phyloP scores from a whole-genome alignment of 805 yeast species.

The Hanseniaspora opuntiae region DNA sequence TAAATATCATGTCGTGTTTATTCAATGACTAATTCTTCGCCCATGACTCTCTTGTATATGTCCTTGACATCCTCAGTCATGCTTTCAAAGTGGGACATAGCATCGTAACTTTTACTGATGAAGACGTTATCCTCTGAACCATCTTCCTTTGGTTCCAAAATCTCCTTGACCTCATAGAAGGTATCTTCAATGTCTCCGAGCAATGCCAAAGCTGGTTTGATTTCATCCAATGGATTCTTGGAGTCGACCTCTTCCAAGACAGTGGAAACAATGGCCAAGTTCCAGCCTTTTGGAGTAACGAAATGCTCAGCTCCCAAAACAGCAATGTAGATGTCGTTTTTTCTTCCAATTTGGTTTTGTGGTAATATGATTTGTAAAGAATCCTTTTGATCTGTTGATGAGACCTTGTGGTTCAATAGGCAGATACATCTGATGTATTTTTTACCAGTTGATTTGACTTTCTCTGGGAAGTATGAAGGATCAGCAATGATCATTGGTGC shows the following conservation, averaged over 20 bases:
- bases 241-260: conserved; percentile 74
- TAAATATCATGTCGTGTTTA: conserved; percentile 17
- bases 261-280: conserved; percentile 85
- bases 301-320: conserved; percentile 78
- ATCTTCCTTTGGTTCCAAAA: conserved; percentile 75
- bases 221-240: conserved; percentile 61
- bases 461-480: conserved; percentile 86
- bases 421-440: conserved; percentile 44
- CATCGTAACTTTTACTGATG: conserved; percentile 81
- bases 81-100: conserved; percentile 87
- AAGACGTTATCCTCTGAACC: conserved; percentile 69
- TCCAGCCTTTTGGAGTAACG: conserved; percentile 79
- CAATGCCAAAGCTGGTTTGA: conserved; percentile 85
- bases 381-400: conserved; percentile 68
- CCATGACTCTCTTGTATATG: conserved; percentile 78
- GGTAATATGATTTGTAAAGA: conserved; percentile 92
- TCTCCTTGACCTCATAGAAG: conserved; percentile 84
- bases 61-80: conserved; percentile 96
- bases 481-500: conserved; percentile 94
- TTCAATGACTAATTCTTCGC: conserved; percentile 77
- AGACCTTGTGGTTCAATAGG: conserved; percentile 76
- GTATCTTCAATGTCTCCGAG: conserved; percentile 70
- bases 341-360: conserved; percentile 84
- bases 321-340: conserved; percentile 89
- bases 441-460: conserved; percentile 28